Evolutionary conservation across 805 yeast species (phyloP).

Genomic region (Ogataea paradorogensis): DNA sequence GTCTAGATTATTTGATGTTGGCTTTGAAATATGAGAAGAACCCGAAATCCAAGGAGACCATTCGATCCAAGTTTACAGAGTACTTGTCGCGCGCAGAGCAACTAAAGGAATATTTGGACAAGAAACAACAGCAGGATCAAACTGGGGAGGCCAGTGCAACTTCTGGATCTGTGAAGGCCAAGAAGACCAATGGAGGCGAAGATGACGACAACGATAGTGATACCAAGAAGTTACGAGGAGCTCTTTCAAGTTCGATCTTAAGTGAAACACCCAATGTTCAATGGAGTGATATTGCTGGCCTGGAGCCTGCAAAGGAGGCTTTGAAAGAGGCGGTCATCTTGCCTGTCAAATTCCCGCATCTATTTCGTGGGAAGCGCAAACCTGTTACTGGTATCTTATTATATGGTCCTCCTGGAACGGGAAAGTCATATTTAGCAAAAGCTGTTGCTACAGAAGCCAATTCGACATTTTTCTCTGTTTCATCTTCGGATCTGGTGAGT

Average conservation of each 20-base stretch:
- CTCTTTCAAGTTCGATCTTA: conserved; percentile 86
- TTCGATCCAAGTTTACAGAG: conserved; percentile 85
- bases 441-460: conserved; percentile 99
- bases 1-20: conserved; percentile 90
- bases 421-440: conserved; percentile 94
- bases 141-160: conserved; percentile 52
- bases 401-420: conserved; percentile 96
- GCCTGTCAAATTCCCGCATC: conserved; percentile 94
- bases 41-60: conserved; percentile 81
- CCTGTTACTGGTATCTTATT: conserved; percentile 88
- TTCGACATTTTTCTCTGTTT: conserved; percentile 92
- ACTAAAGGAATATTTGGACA: conserved; percentile 82
- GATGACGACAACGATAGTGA: conserved; percentile 75
- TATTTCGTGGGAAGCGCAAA: conserved; percentile 90
- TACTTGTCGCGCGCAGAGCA: conserved; percentile 92
- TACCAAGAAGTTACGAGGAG: conserved; percentile 84
- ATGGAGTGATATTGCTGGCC: conserved; percentile 96
- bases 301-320: conserved; percentile 94
- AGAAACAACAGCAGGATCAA: conserved; percentile 43
- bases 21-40: conserved; percentile 95
- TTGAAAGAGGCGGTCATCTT: conserved; percentile 94
- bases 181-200: conserved; percentile 41
- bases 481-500: conserved; percentile 93
- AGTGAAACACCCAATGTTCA: conserved; percentile 88
- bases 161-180: conserved; percentile 57